Evolutionary conservation across 345 rosid genomes (phyloP).

Genomic region (Gossypium anomalum): DNA sequence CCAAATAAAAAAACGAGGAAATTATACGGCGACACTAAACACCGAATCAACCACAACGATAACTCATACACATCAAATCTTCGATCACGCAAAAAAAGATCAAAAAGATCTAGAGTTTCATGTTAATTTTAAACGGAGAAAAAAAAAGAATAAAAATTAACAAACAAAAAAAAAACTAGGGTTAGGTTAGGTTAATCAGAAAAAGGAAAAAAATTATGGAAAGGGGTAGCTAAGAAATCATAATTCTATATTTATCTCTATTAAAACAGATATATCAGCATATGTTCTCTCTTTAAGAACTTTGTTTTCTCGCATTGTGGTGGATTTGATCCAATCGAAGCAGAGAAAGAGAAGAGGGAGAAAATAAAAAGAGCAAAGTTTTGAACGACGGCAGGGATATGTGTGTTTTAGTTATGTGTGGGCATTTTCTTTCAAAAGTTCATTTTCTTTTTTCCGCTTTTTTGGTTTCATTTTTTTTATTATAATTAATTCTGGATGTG

Average conservation of each 20-base stretch:
- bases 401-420: neutral
- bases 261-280: neutral
- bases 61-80: constrained; percentile 1
- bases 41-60: constrained; percentile 8
- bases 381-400: neutral
- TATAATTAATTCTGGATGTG: neutral
- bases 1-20: constrained; percentile 6
- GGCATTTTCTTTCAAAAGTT: neutral
- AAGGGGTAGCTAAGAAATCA: neutral
- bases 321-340: neutral
- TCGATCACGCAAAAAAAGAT: constrained; percentile 3
- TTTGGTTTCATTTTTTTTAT: neutral
- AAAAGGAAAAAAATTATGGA: neutral
- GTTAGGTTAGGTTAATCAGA: constrained; percentile 11
- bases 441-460: neutral
- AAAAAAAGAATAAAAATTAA: neutral
- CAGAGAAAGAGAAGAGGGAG: too few species aligned
- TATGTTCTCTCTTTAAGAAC: neutral
- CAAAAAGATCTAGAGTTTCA: neutral
- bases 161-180: neutral
- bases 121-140: neutral
- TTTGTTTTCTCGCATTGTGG: neutral
- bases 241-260: neutral
- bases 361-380: neutral
- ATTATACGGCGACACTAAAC: neutral